Evolutionary conservation across 116 monocot species (phyloP), one percentile per base, ranked within the genome.

Genomic region (Zostera marina): DNA sequence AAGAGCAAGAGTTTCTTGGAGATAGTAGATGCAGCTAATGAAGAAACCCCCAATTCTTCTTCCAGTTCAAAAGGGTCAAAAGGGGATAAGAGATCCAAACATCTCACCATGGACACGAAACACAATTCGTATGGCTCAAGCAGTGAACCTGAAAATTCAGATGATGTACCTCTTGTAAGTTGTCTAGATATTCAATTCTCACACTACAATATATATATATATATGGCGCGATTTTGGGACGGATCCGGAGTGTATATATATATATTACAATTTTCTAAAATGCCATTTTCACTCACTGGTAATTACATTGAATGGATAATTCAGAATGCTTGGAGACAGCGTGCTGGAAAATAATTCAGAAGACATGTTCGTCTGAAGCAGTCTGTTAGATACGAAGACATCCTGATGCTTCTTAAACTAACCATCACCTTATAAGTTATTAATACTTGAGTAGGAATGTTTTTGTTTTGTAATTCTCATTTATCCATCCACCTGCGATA

Each of bases 141-240:
- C 12, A 53, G 19, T 24, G 42, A 43, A 9, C 22, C 46, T 23
- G 59, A 43, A 55, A 60, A 65, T 47, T 77, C 77, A 19, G 77
- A 77, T 42, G 57, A 77, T 15, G 69, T 68, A 11, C 72, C 68
- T 53, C 77, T 65, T 51, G 77, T 77, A 77, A 72, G 47, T 60
- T 60, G 22, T 51, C 23, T 11, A 25, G 38, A 19, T 5, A 42
- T 24, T 32, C 32, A 32, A 32, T 32, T 32, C 32, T 3, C 32
- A 32, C 32, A 32, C 32, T 32, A 32, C 32, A n/a, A n/a, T n/a
- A n/a, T n/a, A n/a, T n/a, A n/a, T n/a, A n/a, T n/a, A n/a, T n/a
- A n/a, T n/a, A n/a, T n/a, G n/a, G n/a, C n/a, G n/a, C n/a, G n/a
- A n/a, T n/a, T n/a, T n/a, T n/a, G n/a, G n/a, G n/a, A n/a, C n/a